phyloP scores from a whole-genome alignment of 2,329 filamentous ascomycete genomes.

The Teratosphaeriaceae sp. region DNA sequence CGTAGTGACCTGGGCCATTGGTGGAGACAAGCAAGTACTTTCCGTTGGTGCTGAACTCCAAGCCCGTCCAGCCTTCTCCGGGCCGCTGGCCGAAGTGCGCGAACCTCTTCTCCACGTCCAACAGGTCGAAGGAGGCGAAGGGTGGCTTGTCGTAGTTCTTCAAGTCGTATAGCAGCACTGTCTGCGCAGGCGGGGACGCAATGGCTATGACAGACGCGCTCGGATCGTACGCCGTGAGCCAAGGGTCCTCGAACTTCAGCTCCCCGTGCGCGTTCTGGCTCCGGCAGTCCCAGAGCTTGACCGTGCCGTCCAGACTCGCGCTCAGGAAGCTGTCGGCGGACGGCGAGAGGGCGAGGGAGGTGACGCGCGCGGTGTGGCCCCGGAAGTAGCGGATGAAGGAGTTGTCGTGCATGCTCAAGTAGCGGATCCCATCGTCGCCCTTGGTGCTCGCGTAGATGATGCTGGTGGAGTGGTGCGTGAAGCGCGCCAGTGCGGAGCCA shows the following conservation, averaged over 20 bases:
- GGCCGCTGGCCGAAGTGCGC: constrained; percentile 45
- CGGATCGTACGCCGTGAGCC: constrained; percentile 83
- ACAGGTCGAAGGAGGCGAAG: constrained; percentile 77
- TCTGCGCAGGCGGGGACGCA: constrained; percentile 71
- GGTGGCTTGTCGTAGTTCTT: constrained; percentile 91
- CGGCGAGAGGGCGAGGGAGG: constrained; percentile 75
- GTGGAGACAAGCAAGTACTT: constrained; percentile 81
- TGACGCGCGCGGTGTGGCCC: constrained; percentile 80
- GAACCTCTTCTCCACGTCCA: constrained; percentile 53
- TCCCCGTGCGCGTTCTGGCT: constrained; percentile 75
- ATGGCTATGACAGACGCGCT: constrained; percentile 89
- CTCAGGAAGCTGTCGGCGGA: constrained; percentile 88
- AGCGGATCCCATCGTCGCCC: constrained; percentile 82
- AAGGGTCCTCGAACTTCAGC: constrained; percentile 72
- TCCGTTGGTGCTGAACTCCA: constrained; percentile 96
- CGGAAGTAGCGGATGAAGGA: constrained; percentile 94
- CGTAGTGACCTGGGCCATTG: constrained; percentile 74
- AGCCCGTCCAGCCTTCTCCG: constrained; percentile 67
- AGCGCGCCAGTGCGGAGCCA: constrained; percentile 86
- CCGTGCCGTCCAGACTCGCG: constrained; percentile 82
- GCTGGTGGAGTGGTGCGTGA: constrained; percentile 84
- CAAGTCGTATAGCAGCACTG: constrained; percentile 83
- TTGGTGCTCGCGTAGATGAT: constrained; percentile 96
- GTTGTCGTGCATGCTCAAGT: constrained; percentile 89
- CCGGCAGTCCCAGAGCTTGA: constrained; percentile 82